Evolutionary conservation across 306 rosid species (phyloP), one percentile per base, ranked within the genome.

Genomic region (Cercis canadensis): DNA sequence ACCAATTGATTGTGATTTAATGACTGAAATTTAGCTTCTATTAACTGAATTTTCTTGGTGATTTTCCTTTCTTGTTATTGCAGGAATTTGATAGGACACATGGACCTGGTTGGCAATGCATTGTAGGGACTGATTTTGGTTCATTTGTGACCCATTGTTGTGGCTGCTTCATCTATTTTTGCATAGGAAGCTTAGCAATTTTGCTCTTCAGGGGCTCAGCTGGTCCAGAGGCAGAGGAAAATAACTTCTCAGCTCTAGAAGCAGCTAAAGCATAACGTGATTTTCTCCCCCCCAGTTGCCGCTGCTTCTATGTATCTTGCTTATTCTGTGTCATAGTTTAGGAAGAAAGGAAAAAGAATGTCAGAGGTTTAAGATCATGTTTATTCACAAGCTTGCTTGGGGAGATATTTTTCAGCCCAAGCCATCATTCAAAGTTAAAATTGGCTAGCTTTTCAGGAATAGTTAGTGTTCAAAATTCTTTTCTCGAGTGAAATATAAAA

Each of bases 51-150:
- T n/a, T n/a, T n/a, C n/a, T 61, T 14, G 5, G 50, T n/a, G 0
- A 10, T 45, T 47, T 36, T 3, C 24, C 59, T 32, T 21, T 73
- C 5, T 73, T 65, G 58, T 29, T 70, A 14, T 16, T 76, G 82
- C 81, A 92, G 97, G 89, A 92, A 75, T 88, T 90, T 85, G 98
- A 92, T 59, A 75, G 72, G 75, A 36, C 41, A 3, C 66, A 92
- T 75, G 98, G 90, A 44, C 17, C 68, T 72, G 97, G 98, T 47
- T 92, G 97, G 97, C 98, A 92, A 72, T 92, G 98, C 79, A 87
- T 90, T 21, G 97, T 88, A 24, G 98, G 98, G 39, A 90, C 89
- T 31, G 93, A 92, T 83, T 92, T 92, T 76, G 93, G 97, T 58
- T 92, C 98, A 1, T 92, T 88, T 84, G 96, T 92, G 78, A 92